phyloP scores from a whole-genome alignment of 257 asterid genomes.

The Haberlea rhodopensis region DNA sequence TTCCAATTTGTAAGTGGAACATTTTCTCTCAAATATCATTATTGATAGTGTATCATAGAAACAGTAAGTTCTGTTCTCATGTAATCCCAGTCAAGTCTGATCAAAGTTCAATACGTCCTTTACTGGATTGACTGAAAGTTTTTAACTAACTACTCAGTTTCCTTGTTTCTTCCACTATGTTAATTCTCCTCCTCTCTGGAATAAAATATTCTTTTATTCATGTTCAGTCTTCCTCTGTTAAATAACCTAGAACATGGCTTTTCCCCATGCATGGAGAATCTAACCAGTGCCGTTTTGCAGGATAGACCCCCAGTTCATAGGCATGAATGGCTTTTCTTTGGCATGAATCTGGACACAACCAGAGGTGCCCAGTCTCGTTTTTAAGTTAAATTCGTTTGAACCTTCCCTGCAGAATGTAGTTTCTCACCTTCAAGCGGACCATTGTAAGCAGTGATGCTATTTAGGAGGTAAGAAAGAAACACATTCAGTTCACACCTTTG shows the following conservation, averaged over 20 bases:
- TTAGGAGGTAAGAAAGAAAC: no score
- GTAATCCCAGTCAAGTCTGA: background rate
- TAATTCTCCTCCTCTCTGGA: background rate
- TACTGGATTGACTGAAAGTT: background rate
- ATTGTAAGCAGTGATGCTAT: no score
- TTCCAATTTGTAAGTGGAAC: background rate
- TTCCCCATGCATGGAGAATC: slow-evolving; percentile 13
- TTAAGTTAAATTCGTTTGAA: no score
- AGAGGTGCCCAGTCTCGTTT: no score
- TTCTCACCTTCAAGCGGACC: background rate
- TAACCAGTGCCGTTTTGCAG: slow-evolving; percentile 15
- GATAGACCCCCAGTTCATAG: slow-evolving; percentile 1
- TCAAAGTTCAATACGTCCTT: background rate
- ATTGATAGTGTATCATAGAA: background rate
- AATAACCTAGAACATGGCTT: background rate
- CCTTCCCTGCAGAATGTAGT: background rate
- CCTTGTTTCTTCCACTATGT: background rate
- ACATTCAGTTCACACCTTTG: no score
- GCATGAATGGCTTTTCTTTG: no score
- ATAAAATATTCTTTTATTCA: background rate
- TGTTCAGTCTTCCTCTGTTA: background rate
- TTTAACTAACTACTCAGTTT: background rate
- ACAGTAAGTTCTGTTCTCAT: background rate
- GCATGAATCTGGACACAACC: no score
- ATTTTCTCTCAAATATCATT: slow-evolving; percentile 4